Evolutionary conservation across 768 basidiomycete genomes (phyloP).

Genomic region (Leucocoprinus sp.): DNA sequence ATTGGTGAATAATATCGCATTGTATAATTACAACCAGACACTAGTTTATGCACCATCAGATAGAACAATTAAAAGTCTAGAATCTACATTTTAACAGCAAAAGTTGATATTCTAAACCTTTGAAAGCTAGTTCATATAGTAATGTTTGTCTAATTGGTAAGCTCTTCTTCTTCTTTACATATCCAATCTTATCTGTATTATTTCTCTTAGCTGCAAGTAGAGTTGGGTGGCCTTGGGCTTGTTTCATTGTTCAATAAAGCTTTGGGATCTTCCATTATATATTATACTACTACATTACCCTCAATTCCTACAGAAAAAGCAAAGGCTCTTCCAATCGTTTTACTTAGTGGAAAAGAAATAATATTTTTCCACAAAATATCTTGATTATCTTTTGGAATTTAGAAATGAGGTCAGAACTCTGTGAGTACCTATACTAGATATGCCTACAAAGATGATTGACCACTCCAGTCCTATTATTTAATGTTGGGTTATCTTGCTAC

Average conservation of each 20-base stretch:
- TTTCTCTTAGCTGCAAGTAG: constrained; percentile 55
- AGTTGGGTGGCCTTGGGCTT: constrained; percentile 91
- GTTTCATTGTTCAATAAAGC: constrained; percentile 87
- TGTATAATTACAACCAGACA: constrained; percentile 90
- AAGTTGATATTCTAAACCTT: constrained; percentile 39
- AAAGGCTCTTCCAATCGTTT: constrained; percentile 41
- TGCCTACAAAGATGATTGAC: no score
- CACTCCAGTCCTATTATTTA: no score
- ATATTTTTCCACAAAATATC: no score
- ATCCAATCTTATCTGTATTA: constrained; percentile 12
- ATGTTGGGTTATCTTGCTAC: no score
- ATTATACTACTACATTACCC: no score
- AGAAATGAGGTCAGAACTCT: no score
- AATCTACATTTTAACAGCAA: constrained; percentile 62
- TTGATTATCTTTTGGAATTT: no score
- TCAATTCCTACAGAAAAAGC: constrained; percentile 17
- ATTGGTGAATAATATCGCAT: constrained; percentile 92
- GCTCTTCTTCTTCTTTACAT: constrained; percentile 12
- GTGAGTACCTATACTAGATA: no score
- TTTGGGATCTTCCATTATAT: constrained; percentile 80
- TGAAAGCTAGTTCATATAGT: constrained; percentile 62
- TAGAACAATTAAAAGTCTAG: constrained; percentile 91
- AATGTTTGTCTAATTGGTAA: constrained; percentile 76
- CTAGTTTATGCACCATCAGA: constrained; percentile 95
- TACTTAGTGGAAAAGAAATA: no score